Conservation (phyloP, 2,329 filamentous ascomycete species). For the Clarireedia sp. region DNA sequence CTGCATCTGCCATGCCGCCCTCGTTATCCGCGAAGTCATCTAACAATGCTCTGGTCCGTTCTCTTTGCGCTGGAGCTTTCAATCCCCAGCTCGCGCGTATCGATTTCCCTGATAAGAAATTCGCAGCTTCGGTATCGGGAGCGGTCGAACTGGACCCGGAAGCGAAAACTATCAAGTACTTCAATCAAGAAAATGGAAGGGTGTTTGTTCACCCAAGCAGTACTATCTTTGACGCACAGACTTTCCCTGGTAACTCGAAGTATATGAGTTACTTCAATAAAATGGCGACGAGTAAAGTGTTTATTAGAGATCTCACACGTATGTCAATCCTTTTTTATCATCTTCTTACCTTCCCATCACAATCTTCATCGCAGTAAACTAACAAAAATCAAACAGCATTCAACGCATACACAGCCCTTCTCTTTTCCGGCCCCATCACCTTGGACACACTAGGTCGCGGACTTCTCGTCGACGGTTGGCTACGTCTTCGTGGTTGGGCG, state of each 20-base stretch:
- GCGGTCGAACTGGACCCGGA: constrained; percentile 91
- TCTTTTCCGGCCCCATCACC: constrained; percentile 79
- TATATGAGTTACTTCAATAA: constrained; percentile 89
- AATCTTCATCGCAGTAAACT: background rate
- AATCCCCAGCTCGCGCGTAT: constrained; percentile 84
- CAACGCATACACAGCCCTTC: constrained; percentile 77
- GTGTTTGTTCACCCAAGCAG: constrained; percentile 92
- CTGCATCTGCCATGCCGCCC: constrained; percentile 18
- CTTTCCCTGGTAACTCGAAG: constrained; percentile 63
- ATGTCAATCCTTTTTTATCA: constrained; percentile 33
- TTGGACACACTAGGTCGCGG: constrained; percentile 84
- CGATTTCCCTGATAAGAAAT: constrained; percentile 92
- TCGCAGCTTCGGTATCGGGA: constrained; percentile 75
- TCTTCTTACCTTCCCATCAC: background rate
- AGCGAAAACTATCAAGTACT: constrained; percentile 86
- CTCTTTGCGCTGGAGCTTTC: constrained; percentile 40
- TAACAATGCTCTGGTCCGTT: constrained; percentile 31
- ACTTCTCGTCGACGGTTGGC: constrained; percentile 85
- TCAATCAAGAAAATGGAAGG: constrained; percentile 73
- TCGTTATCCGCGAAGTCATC: constrained; percentile 41
- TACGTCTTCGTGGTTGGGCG: constrained; percentile 82
- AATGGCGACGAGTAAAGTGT: constrained; percentile 87
- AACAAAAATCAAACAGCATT: constrained; percentile 49
- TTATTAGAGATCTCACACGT: constrained; percentile 85
- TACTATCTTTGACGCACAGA: constrained; percentile 75